Evolutionary conservation across 208 protist genomes (phyloP), one percentile per base, ranked within the genome.

Genomic region (Trichomonas vaginalis): DNA sequence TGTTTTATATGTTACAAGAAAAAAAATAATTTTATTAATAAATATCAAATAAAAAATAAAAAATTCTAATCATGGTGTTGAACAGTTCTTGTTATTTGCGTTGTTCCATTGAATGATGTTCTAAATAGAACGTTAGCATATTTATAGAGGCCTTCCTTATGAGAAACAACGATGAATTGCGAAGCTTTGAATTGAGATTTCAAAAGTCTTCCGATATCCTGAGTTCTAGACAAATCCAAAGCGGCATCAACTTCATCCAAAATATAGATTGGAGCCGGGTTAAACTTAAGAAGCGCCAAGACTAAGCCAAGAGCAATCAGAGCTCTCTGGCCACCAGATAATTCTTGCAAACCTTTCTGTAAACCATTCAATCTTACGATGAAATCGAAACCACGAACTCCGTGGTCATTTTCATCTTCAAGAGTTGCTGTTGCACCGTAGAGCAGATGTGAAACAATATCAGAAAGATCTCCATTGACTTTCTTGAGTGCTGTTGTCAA

Each of bases 91-190:
- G 56, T 70, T 12, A 70, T 70, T 12, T 27, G n/a, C n/a, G 56
- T 70, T 4, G 56, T 70, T 8, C 56, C 98, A 6, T 98, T 96
- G 96, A 99, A 98, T 95, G 98, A 98, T 15, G 99, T 98, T 95
- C 98, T 97, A 97, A 99, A 99, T 6, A 99, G 96, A 47, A 99
- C 98, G 96, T 99, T 99, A 95, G 99, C 99, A 96, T 99, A 99
- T 96, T 98, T 96, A 95, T 96, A 97, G 97, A 97, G 97, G 51
- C 97, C 98, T 83, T 98, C 97, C 96, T 99, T 99, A 40, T 99
- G 98, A 27, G 98, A 99, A 0, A 99, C 99, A 32, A 99, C 97
- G 79, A 99, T 97, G 96, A 99, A 99, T 97, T 99, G 99, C 0
- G 98, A 99, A 32, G 98, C 96, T 2, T 35, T 97, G 96, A 99